Percentiles rank a stretch among this genome's conserved stretches.
phyloP scores from a whole-genome alignment of 1,139 yeast species.

The Kodamaea suecica region DNA sequence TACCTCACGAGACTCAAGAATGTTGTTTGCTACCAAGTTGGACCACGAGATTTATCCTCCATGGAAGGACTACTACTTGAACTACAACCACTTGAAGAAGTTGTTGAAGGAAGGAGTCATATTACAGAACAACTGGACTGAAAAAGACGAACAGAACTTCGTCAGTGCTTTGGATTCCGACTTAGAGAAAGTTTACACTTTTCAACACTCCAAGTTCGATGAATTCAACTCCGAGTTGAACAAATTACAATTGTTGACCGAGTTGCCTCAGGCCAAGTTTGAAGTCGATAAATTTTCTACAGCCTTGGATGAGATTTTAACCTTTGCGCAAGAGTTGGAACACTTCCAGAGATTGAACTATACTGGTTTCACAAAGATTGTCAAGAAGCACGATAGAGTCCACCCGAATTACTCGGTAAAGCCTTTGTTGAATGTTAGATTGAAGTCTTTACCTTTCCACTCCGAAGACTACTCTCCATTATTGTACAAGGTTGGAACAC shows the following conservation, averaged over 20 bases:
- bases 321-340: slow-evolving; percentile 80
- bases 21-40: slow-evolving; percentile 86
- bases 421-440: slow-evolving; percentile 83
- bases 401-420: slow-evolving; percentile 84
- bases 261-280: slow-evolving; percentile 33
- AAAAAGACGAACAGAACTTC: slow-evolving; percentile 71
- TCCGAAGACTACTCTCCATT: slow-evolving; percentile 94
- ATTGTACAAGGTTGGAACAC: slow-evolving; percentile 73
- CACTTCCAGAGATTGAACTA: slow-evolving; percentile 86
- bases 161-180: slow-evolving; percentile 81
- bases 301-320: slow-evolving; percentile 68
- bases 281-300: slow-evolving; percentile 57
- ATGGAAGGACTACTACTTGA: slow-evolving; percentile 82
- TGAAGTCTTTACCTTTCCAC: slow-evolving; percentile 86
- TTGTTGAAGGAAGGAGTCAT: slow-evolving; percentile 77
- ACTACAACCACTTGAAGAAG: slow-evolving; percentile 75
- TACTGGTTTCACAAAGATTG: slow-evolving; percentile 92
- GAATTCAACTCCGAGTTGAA: slow-evolving; percentile 64
- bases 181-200: slow-evolving; percentile 88
- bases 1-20: slow-evolving; percentile 25
- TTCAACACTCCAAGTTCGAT: slow-evolving; percentile 71
- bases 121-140: slow-evolving; percentile 36
- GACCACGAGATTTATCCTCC: slow-evolving; percentile 81
- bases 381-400: slow-evolving; percentile 90
- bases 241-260: slow-evolving; percentile 52